Base-by-base conservation (phyloP, 2,329 filamentous ascomycete genomes). In the Talaromyces marneffei region DNA sequence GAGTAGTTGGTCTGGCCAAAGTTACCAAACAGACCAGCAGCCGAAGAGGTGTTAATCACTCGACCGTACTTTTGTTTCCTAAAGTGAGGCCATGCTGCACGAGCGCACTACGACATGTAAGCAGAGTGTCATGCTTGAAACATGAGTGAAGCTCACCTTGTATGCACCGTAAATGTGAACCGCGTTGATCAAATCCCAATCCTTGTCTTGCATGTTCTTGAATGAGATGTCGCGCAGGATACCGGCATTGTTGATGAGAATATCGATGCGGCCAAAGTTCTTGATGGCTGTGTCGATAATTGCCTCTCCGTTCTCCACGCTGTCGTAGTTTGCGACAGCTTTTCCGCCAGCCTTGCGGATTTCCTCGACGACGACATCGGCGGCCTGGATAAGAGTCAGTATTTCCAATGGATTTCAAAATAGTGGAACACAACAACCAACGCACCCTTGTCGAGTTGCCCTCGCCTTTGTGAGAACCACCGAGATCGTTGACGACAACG, bases 1-100 rank as follows among this genome's bases (percentile, higher is more conserved):
- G 93, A 96, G 80, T 99, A 99, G 80, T 97, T 97, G 75, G 87
- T 86, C 81, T 97, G 93, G 67, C 93, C 94, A 72, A 97, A 97
- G 79, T 86, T 94, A 71, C 94, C 94, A 75, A 96, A 97, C 59
- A 99, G 83, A 70, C 94, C 94, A 64, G 94, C 92, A 61, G 92
- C 92, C n/a, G 93, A 97, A 39, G 93, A 87, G 25, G 94, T 97
- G 83, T 95, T 97, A 80, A 99, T 96, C 68, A 99, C 83, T 70
- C 94, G 87, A 65, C 94, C 94, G 75, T 91, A 99, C 85, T 97
- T 97, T 80, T 99, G 94, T 82, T 97, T 97, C 73, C 93, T 86
- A 85, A 99, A 97, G 78, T 97, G 83, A 63, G 93, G 92, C 93
- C 94, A 99, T 57, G 94, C 94, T 65, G 94, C 94, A 76, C 87